Evolutionary conservation across 192 early-diverging fungal genomes (phyloP).

Genomic region (Coemansia sp.): DNA sequence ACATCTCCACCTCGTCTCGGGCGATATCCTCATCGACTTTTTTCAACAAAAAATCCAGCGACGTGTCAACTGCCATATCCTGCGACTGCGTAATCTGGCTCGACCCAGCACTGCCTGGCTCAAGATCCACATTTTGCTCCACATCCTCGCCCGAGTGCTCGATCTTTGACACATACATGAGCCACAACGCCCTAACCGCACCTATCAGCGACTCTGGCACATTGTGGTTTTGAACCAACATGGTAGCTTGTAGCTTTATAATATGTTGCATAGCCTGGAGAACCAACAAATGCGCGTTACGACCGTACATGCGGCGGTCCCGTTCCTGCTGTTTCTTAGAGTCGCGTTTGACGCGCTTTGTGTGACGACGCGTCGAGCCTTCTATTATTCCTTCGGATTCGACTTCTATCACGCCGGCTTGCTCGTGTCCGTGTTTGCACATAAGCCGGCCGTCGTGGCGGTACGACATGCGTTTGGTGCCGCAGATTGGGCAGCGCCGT

Average conservation of each 20-base stretch:
- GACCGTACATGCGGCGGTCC: slow-evolving; percentile 23
- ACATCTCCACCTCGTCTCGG: slow-evolving; percentile 39
- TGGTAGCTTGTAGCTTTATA: slow-evolving; percentile 28
- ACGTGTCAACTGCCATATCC: slow-evolving; percentile 15
- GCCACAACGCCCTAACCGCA: slow-evolving; percentile 32
- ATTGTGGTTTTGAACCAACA: slow-evolving; percentile 22
- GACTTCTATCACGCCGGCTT: slow-evolving; percentile 39
- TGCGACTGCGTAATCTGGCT: slow-evolving; percentile 17
- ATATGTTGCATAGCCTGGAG: slow-evolving; percentile 37
- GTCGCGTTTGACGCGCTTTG: slow-evolving; percentile 9
- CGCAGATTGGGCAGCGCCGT: slow-evolving; percentile 40
- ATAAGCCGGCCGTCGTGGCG: slow-evolving; percentile 44
- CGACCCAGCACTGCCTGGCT: background rate
- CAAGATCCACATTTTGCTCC: background rate
- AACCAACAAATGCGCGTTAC: slow-evolving; percentile 31
- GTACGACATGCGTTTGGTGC: slow-evolving; percentile 27
- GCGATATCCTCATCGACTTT: slow-evolving; percentile 46
- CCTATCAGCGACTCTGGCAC: slow-evolving; percentile 30
- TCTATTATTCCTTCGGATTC: slow-evolving; percentile 26
- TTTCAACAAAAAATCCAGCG: slow-evolving; percentile 33
- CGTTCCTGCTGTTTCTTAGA: slow-evolving; percentile 10
- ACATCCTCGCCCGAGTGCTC: slow-evolving; percentile 5
- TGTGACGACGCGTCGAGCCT: slow-evolving; percentile 27
- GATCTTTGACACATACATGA: slow-evolving; percentile 38
- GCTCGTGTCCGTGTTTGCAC: slow-evolving; percentile 49